Evolutionary conservation across 2,329 filamentous ascomycete genomes (phyloP).

Genomic region (Talaromyces atroroseus): DNA sequence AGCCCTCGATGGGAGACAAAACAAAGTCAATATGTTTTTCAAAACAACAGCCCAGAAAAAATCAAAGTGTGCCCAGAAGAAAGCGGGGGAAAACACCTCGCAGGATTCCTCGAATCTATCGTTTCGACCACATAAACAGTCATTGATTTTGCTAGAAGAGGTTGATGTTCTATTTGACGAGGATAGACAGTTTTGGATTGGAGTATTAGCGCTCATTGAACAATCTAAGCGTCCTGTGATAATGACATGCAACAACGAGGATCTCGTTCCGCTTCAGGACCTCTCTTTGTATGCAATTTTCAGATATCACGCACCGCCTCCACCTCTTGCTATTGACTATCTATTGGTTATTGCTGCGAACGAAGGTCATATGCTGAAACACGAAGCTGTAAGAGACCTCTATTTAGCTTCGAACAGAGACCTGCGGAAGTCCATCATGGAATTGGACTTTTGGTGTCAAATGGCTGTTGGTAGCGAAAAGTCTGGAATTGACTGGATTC

Average conservation of each 20-base stretch:
- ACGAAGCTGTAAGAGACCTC: constrained; percentile 62
- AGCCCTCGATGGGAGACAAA: constrained; percentile 64
- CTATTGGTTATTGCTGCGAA: constrained; percentile 76
- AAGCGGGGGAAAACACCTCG: constrained; percentile 1
- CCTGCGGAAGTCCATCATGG: constrained; percentile 71
- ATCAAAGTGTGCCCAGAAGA: constrained; percentile 3
- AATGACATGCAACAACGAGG: constrained; percentile 91
- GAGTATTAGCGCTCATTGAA: constrained; percentile 67
- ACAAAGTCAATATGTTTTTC: constrained; percentile 78
- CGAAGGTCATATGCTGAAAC: constrained; percentile 75
- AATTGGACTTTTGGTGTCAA: constrained; percentile 95
- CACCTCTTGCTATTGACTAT: constrained; percentile 68
- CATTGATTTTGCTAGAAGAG: constrained; percentile 88
- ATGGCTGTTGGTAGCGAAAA: constrained; percentile 86
- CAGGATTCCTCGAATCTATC: constrained; percentile 28
- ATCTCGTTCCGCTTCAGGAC: constrained; percentile 66
- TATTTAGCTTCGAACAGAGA: constrained; percentile 67
- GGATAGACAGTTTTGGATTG: constrained; percentile 90
- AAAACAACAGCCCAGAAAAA: constrained; percentile 33
- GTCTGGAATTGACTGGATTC: constrained; percentile 85
- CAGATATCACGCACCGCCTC: constrained; percentile 63
- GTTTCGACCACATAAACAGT: constrained; percentile 69
- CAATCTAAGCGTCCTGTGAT: constrained; percentile 89
- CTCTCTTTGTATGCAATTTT: constrained; percentile 83
- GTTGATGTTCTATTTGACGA: constrained; percentile 92